These are phyloP conservation scores for Aspergillus ruber DNA, from an alignment of 2,329 filamentous ascomycete species.

Conservation along the genomic window DNA sequence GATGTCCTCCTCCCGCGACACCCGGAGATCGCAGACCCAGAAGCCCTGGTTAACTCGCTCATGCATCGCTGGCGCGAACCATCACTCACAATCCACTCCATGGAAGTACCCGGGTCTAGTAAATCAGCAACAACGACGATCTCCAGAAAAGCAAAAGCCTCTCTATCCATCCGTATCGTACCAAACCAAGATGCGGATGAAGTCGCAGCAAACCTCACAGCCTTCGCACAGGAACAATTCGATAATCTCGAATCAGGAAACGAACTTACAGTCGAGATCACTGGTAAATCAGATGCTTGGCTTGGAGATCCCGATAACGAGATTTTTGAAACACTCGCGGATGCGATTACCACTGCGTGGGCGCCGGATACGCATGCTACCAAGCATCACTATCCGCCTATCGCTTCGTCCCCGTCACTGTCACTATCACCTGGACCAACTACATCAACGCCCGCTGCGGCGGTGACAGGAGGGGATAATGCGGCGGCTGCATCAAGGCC, in stretches of 20 bases:
- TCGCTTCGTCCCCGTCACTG: slow-evolving; percentile 8
- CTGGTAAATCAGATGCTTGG: slow-evolving; percentile 94
- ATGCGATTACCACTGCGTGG: slow-evolving; percentile 82
- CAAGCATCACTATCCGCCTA: slow-evolving; percentile 29
- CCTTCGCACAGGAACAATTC: slow-evolving; percentile 67
- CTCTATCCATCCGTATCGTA: slow-evolving; percentile 84
- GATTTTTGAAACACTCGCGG: slow-evolving; percentile 82
- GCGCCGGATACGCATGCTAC: slow-evolving; percentile 36
- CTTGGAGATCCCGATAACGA: slow-evolving; percentile 84
- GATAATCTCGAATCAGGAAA: slow-evolving; percentile 71
- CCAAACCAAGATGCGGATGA: slow-evolving; percentile 82
- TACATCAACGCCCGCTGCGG: neutral
- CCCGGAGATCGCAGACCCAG: slow-evolving; percentile 56
- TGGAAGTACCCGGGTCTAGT: slow-evolving; percentile 75
- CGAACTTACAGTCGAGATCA: slow-evolving; percentile 70
- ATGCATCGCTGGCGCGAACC: slow-evolving; percentile 95
- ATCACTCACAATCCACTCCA: slow-evolving; percentile 85
- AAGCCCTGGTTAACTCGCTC: slow-evolving; percentile 71
- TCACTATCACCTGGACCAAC: slow-evolving; percentile 8
- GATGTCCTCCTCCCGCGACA: slow-evolving; percentile 67
- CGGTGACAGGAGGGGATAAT: neutral
- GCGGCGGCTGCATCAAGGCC: slow-evolving; percentile 10
- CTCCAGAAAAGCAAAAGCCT: slow-evolving; percentile 78
- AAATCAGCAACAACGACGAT: slow-evolving; percentile 78
- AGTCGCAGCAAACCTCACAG: slow-evolving; percentile 62